phyloP scores from a whole-genome alignment of 225 moss, liverwort and hornwort species.

The Polytrichum commune region DNA sequence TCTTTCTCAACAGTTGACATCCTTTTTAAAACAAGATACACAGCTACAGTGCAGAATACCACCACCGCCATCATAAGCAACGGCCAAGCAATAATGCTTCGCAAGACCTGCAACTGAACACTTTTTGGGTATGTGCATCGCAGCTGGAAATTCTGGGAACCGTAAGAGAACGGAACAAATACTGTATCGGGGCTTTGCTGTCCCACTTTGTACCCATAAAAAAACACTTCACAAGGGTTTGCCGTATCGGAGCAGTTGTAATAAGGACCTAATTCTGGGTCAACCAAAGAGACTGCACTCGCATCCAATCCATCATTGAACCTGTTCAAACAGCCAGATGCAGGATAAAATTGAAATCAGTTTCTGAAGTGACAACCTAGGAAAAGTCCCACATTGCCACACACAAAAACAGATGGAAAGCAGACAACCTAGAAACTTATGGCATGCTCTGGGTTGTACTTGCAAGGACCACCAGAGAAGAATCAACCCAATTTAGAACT shows the following conservation, averaged over 20 bases:
- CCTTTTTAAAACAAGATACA: conserved; percentile 42
- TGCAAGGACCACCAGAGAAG: too few relatives aligned
- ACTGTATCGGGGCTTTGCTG: conserved; percentile 17
- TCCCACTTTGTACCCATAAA: conserved; percentile 25
- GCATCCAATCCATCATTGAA: conserved; percentile 3
- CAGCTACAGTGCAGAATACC: conserved; percentile 38
- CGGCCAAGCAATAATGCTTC: conserved; percentile 51
- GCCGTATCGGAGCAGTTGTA: conserved; percentile 30
- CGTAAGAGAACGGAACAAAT: conserved; percentile 31
- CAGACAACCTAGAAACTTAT: conserved; percentile 18
- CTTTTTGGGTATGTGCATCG: not conserved
- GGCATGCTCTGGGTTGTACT: too few relatives aligned
- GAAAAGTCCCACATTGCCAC: not conserved
- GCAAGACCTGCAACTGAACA: conserved; percentile 23
- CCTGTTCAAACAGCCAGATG: conserved; percentile 2
- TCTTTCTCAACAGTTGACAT: conserved; percentile 50
- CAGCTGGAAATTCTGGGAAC: conserved; percentile 33
- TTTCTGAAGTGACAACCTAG: not conserved
- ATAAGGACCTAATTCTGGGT: not conserved
- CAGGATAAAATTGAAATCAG: not conserved
- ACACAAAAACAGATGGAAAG: not conserved
- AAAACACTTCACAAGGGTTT: conserved; percentile 23
- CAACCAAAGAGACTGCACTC: not conserved
- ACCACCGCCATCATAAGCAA: conserved; percentile 54
- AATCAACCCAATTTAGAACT: too few relatives aligned